phyloP scores from a whole-genome alignment of 148 eudicot genomes.

The Rhododendron vialii region DNA sequence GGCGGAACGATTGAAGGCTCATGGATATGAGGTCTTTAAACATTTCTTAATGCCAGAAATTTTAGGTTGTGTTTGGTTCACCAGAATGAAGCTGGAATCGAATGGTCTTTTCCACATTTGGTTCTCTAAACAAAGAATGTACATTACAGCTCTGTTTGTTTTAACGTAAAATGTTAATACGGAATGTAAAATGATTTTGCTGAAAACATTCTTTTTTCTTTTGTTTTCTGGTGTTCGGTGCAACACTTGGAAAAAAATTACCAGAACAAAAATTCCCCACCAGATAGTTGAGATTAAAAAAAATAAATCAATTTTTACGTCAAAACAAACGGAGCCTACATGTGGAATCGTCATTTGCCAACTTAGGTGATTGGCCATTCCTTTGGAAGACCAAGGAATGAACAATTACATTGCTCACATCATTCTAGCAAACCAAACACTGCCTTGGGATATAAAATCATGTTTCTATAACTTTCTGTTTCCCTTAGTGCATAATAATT shows the following conservation, averaged over 20 bases:
- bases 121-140: background rate
- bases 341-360: background rate
- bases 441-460: background rate
- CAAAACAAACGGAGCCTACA: too few species aligned
- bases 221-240: too few species aligned
- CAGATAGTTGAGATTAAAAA: too few species aligned
- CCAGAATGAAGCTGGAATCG: background rate
- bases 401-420: background rate
- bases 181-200: too few species aligned
- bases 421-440: background rate
- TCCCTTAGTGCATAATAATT: background rate
- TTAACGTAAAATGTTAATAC: too few species aligned
- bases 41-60: background rate
- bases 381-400: background rate
- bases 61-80: background rate
- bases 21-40: slow-evolving; percentile 76
- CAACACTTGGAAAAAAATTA: too few species aligned
- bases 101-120: background rate
- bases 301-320: too few species aligned
- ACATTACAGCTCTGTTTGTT: background rate
- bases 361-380: background rate
- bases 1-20: slow-evolving; percentile 44
- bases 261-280: too few species aligned
- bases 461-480: background rate
- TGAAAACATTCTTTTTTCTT: too few species aligned